These are phyloP conservation scores for Suillus hirtellus DNA, from an alignment of 768 basidiomycete genomes.

Conservation along the genomic window DNA sequence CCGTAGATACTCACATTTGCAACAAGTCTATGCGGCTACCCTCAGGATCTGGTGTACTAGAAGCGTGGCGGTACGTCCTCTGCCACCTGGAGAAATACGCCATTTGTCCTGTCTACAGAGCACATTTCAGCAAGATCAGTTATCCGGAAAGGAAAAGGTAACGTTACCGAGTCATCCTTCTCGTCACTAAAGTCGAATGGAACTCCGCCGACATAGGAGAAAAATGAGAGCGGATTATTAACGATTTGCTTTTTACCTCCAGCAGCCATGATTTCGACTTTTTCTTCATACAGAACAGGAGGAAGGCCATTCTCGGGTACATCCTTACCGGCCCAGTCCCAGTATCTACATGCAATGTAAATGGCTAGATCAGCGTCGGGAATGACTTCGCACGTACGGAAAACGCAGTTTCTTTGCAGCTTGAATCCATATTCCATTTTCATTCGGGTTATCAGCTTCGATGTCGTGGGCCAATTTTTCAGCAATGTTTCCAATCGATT, in stretches of 20 bases:
- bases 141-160: not conserved
- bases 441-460: conserved; percentile 20
- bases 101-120: conserved; percentile 12
- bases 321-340: conserved; percentile 30
- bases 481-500: conserved; percentile 29
- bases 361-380: not conserved
- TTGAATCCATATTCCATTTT: conserved; percentile 21
- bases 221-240: conserved; percentile 23
- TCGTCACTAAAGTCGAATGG: conserved; percentile 22
- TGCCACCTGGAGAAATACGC: conserved; percentile 25
- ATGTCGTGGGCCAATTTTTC: conserved; percentile 26
- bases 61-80: conserved; percentile 22
- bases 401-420: conserved; percentile 28
- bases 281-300: conserved; percentile 19
- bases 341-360: conserved; percentile 20
- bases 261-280: conserved; percentile 14
- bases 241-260: conserved; percentile 16
- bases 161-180: conserved; percentile 10
- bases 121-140: not conserved
- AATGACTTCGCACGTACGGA: conserved; percentile 20
- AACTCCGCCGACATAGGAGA: conserved; percentile 16
- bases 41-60: conserved; percentile 11
- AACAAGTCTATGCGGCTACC: conserved; percentile 18
- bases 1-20: conserved; percentile 16
- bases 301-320: conserved; percentile 23